Evolutionary conservation across 371 early-diverging fungal species (phyloP).

Genomic region (Apophysomyces elegans): DNA sequence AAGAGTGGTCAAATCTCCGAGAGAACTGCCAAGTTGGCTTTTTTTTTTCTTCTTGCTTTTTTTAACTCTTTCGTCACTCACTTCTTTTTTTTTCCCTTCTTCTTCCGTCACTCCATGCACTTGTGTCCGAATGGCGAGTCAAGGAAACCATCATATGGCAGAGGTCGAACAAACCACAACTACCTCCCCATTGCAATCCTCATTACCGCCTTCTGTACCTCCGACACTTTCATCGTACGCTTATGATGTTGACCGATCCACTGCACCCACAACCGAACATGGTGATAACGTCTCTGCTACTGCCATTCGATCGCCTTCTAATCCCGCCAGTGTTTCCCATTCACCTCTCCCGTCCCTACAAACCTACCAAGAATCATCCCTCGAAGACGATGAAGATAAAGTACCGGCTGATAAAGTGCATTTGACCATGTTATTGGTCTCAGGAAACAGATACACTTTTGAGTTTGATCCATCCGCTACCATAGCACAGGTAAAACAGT

Average conservation of each 20-base stretch:
- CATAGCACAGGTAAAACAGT: constrained; percentile 28
- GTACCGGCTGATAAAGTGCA: constrained; percentile 26
- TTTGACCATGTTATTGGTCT: constrained; percentile 34
- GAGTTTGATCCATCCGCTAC: constrained; percentile 28
- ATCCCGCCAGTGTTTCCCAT: constrained; percentile 13
- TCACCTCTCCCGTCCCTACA: constrained; percentile 15
- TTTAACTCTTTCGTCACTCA: not conserved
- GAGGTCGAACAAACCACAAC: constrained; percentile 5
- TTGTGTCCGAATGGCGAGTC: constrained; percentile 12
- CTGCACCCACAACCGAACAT: constrained; percentile 11
- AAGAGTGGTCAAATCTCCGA: not conserved
- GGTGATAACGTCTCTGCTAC: constrained; percentile 15
- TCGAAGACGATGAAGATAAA: constrained; percentile 17
- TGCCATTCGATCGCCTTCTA: constrained; percentile 16
- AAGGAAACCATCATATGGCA: constrained; percentile 9
- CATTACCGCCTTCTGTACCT: constrained; percentile 12
- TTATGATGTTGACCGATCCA: constrained; percentile 14
- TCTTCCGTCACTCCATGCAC: constrained; percentile 4
- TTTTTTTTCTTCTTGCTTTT: not conserved
- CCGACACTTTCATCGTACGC: constrained; percentile 14
- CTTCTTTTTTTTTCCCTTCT: not conserved
- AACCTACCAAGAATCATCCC: constrained; percentile 11
- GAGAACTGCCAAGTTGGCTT: not conserved
- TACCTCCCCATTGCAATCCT: constrained; percentile 5
- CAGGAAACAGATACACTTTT: constrained; percentile 33